Conservation (phyloP, 768 basidiomycete species). For the Hygrophoropsis aurantiaca region DNA sequence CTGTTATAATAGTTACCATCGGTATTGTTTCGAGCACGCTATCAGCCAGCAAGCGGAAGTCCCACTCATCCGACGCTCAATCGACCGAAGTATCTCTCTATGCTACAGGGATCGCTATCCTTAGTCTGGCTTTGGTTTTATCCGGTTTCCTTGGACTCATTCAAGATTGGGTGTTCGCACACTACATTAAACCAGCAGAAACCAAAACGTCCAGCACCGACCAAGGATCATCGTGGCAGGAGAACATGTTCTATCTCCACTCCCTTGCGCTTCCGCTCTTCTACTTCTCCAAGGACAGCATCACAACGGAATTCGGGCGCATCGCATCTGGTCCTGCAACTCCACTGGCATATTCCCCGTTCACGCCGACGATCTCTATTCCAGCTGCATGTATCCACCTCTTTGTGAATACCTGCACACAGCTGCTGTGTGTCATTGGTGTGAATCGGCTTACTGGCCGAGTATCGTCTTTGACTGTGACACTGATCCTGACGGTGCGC, state of each 20-base stretch:
- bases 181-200: constrained; percentile 37
- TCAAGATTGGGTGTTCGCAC: constrained; percentile 76
- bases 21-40: constrained; percentile 83
- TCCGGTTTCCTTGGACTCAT: constrained; percentile 80
- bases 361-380: constrained; percentile 37
- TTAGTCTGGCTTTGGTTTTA: constrained; percentile 75
- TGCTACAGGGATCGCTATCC: constrained; percentile 67
- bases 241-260: constrained; percentile 91
- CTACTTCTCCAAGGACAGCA: constrained; percentile 52
- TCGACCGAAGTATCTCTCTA: constrained; percentile 39
- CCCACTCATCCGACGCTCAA: constrained; percentile 6
- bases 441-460: constrained; percentile 83
- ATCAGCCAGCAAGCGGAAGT: constrained; percentile 54
- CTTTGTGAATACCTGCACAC: constrained; percentile 75
- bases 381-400: constrained; percentile 67
- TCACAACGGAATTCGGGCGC: constrained; percentile 30
- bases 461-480: constrained; percentile 74
- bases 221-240: constrained; percentile 66
- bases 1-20: constrained; percentile 77
- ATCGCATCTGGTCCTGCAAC: constrained; percentile 12
- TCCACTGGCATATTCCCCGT: constrained; percentile 11
- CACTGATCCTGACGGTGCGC: constrained; percentile 76
- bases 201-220: constrained; percentile 15
- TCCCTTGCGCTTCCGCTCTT: constrained; percentile 81
- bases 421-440: constrained; percentile 82